Percentiles rank a stretch among this genome's conserved stretches.
These are phyloP conservation scores for Golubevia pallescens DNA, from an alignment of 1,284 basidiomycete species.

Conservation along the genomic window DNA sequence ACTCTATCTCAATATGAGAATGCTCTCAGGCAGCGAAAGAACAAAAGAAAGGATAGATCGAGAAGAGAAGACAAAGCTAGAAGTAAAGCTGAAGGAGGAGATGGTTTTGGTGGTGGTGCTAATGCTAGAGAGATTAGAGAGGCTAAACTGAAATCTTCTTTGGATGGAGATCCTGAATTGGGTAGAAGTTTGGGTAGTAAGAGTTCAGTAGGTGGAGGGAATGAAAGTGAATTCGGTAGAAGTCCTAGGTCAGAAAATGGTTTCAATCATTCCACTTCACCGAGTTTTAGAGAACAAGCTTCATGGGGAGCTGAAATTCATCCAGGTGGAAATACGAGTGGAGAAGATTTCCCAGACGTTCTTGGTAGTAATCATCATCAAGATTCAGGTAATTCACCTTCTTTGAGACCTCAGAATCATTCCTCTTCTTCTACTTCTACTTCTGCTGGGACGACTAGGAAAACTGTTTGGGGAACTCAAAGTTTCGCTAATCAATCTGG, in stretches of 20 bases:
- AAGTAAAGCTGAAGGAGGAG: conserved; percentile 40
- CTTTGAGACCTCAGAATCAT: neutral
- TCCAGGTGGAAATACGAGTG: conserved; percentile 27
- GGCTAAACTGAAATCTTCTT: conserved; percentile 4
- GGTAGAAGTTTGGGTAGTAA: conserved; percentile 25
- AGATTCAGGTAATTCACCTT: neutral
- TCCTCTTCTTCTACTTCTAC: neutral
- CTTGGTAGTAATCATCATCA: conserved; percentile 18
- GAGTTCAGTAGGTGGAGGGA: conserved; percentile 5
- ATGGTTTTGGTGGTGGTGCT: conserved; percentile 13
- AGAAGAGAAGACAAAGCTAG: conserved; percentile 51
- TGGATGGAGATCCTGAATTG: conserved; percentile 6
- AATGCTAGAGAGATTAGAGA: conserved; percentile 17
- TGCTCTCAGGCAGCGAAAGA: conserved; percentile 38
- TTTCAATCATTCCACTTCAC: conserved; percentile 8
- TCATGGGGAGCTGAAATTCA: conserved; percentile 53
- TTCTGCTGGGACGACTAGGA: conserved; percentile 7
- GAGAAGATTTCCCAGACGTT: conserved; percentile 39
- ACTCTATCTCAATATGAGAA: conserved; percentile 47
- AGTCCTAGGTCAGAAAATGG: conserved; percentile 1
- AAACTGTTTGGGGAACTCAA: conserved; percentile 58
- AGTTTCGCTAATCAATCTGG: conserved; percentile 16
- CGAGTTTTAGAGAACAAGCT: conserved; percentile 52
- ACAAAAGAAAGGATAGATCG: conserved; percentile 40
- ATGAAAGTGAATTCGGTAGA: neutral